Percentiles rank a stretch among this genome's conserved stretches.
These are phyloP conservation scores for Penicillium diatomitis DNA, from an alignment of 495 filamentous ascomycete species.

Conservation along the genomic window DNA sequence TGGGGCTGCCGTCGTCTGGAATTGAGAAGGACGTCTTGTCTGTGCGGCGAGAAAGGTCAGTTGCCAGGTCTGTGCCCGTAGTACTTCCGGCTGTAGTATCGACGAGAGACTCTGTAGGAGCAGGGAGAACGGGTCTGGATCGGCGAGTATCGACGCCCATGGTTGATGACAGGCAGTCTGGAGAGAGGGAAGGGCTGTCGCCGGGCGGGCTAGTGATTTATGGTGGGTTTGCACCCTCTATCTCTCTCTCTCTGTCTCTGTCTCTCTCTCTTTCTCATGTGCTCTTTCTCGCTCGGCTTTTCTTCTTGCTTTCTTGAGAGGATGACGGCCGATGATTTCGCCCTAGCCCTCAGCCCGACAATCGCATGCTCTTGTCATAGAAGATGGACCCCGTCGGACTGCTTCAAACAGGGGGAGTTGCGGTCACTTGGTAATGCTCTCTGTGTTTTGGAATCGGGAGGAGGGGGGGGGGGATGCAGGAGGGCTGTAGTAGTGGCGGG, in stretches of 20 bases:
- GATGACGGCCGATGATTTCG: neutral
- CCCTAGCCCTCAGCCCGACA: conserved; percentile 18
- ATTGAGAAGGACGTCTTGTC: conserved; percentile 81
- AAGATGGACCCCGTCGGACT: conserved; percentile 9
- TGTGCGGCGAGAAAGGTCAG: conserved; percentile 66
- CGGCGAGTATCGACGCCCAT: conserved; percentile 67
- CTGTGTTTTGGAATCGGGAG: conserved; percentile 1
- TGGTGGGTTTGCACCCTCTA: neutral
- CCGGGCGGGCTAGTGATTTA: neutral
- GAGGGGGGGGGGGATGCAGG: neutral
- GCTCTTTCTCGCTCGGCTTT: neutral
- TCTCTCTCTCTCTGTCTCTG: neutral
- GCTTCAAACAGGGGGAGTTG: conserved; percentile 1
- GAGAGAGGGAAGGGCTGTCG: neutral
- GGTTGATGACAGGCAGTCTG: conserved; percentile 22
- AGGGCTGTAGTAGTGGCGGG: conserved; percentile 2
- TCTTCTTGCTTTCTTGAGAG: too few species aligned
- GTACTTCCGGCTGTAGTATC: conserved; percentile 49
- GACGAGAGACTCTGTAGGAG: conserved; percentile 71
- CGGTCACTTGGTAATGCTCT: conserved; percentile 1
- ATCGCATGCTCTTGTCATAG: conserved; percentile 25
- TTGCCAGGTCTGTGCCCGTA: conserved; percentile 65
- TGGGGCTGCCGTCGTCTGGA: conserved; percentile 88
- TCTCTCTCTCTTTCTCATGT: neutral
- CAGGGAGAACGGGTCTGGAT: conserved; percentile 63